Evolutionary conservation across 441 rosid genomes (phyloP).

Genomic region (Gossypium aridum): DNA sequence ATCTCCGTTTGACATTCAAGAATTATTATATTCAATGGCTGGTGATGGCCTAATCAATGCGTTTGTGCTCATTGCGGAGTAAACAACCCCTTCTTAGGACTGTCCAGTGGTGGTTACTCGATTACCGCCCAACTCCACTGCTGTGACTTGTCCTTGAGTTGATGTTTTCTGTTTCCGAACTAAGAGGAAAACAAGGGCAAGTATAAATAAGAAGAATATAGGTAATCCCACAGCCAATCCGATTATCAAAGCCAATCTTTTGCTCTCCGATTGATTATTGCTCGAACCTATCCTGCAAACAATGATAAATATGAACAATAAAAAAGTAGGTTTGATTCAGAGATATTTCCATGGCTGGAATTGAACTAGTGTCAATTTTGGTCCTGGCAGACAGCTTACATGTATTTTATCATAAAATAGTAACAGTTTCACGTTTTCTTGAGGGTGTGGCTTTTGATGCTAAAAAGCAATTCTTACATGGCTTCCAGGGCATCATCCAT

Average conservation of each 20-base stretch:
- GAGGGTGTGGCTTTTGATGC: no score
- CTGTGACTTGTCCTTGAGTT: not conserved
- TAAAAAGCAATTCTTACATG: not conserved
- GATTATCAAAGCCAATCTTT: not conserved
- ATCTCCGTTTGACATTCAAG: not conserved
- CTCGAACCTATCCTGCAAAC: not conserved
- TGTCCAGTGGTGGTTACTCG: not conserved
- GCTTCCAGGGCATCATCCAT: not conserved
- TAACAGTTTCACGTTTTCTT: no score
- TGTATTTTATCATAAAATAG: not conserved
- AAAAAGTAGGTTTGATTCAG: not conserved
- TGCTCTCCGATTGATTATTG: not conserved
- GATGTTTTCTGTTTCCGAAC: not conserved
- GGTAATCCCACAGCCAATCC: not conserved
- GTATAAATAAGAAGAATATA: not conserved
- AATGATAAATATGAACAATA: not conserved
- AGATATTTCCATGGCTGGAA: not conserved
- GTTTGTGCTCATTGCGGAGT: not conserved
- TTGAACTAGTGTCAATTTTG: not conserved
- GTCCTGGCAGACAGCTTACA: not conserved
- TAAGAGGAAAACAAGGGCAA: not conserved
- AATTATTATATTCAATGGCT: not conserved
- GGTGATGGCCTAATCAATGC: not conserved
- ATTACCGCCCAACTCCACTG: not conserved
- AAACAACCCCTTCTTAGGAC: not conserved